A percentile compares a stretch with the other conserved stretches of the same genome.
These are phyloP conservation scores for Hypoxylon lenormandii DNA, from an alignment of 495 filamentous ascomycete genomes.

Conservation along the genomic window DNA sequence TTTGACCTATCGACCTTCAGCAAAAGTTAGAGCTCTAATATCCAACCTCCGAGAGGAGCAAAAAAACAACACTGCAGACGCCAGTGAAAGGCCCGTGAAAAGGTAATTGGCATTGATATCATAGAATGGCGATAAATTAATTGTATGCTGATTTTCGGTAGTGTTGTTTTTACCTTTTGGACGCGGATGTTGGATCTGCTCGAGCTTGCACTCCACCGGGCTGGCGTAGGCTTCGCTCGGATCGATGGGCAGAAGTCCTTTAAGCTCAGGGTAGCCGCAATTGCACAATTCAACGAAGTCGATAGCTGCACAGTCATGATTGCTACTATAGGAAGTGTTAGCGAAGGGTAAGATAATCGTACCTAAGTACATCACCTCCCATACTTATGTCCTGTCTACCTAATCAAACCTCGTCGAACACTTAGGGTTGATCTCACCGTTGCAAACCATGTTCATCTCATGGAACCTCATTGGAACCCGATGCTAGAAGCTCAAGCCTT, in stretches of 20 bases:
- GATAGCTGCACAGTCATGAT: slow-evolving; percentile 46
- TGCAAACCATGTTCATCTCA: slow-evolving; percentile 45
- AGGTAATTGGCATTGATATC: not conserved
- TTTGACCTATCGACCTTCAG: slow-evolving; percentile 11
- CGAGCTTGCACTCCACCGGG: not conserved
- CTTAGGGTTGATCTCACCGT: slow-evolving; percentile 37
- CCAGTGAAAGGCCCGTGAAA: not conserved
- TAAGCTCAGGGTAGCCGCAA: slow-evolving; percentile 2
- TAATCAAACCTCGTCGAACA: not conserved
- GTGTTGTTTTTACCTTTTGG: slow-evolving; percentile 63
- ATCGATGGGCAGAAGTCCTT: slow-evolving; percentile 40
- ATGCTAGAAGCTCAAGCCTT: slow-evolving; percentile 50
- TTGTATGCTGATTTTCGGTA: slow-evolving; percentile 23
- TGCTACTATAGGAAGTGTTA: slow-evolving; percentile 48
- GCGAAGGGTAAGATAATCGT: slow-evolving; percentile 45
- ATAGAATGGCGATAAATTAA: no score
- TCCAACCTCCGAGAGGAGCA: slow-evolving; percentile 16
- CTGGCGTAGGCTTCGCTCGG: slow-evolving; percentile 22
- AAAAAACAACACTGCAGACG: no score
- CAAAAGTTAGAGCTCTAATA: slow-evolving; percentile 49
- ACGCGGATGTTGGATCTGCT: slow-evolving; percentile 58
- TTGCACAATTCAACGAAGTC: slow-evolving; percentile 36
- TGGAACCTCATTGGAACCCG: slow-evolving; percentile 52
- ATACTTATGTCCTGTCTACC: not conserved
- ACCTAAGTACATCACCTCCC: no score